These are phyloP conservation scores for Papilionanthe hybrid DNA, from an alignment of 116 monocot genomes.

Conservation along the genomic window DNA sequence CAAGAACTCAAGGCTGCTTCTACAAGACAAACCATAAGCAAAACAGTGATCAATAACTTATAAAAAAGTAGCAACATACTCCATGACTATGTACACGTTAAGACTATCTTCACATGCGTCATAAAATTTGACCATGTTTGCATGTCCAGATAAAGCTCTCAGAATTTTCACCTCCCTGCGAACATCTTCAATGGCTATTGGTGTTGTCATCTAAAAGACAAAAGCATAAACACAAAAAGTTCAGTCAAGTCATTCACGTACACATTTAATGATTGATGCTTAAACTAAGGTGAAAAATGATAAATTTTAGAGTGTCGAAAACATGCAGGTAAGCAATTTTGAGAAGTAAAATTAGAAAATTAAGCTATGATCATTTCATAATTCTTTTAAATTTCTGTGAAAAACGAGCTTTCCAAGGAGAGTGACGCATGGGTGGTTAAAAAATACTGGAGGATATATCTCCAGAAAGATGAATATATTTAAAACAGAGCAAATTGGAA, in stretches of 20 bases:
- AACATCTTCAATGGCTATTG: slow-evolving; percentile 61
- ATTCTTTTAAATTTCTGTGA: slow-evolving; percentile 3
- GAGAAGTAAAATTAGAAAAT: not conserved
- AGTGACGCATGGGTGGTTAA: not conserved
- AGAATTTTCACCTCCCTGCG: slow-evolving; percentile 53
- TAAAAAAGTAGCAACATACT: slow-evolving; percentile 30
- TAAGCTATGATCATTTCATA: not conserved
- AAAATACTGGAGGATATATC: not conserved
- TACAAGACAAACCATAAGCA: not conserved
- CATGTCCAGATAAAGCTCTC: slow-evolving; percentile 45
- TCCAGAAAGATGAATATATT: not conserved
- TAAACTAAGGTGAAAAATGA: not conserved
- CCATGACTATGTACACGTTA: slow-evolving; percentile 57
- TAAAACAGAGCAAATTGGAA: not conserved
- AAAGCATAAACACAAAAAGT: not conserved
- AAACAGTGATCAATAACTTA: slow-evolving; percentile 4
- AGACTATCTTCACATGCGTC: slow-evolving; percentile 50
- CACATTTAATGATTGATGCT: not conserved
- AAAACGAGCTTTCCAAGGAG: not conserved
- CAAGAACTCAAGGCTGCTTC: not conserved
- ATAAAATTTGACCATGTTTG: slow-evolving; percentile 43
- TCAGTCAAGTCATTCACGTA: not conserved
- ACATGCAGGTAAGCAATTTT: not conserved
- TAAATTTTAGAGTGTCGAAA: not conserved
- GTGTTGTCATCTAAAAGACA: slow-evolving; percentile 39